Base-by-base conservation (phyloP, 1,139 yeast species). In the Candida tetrigidarum region DNA sequence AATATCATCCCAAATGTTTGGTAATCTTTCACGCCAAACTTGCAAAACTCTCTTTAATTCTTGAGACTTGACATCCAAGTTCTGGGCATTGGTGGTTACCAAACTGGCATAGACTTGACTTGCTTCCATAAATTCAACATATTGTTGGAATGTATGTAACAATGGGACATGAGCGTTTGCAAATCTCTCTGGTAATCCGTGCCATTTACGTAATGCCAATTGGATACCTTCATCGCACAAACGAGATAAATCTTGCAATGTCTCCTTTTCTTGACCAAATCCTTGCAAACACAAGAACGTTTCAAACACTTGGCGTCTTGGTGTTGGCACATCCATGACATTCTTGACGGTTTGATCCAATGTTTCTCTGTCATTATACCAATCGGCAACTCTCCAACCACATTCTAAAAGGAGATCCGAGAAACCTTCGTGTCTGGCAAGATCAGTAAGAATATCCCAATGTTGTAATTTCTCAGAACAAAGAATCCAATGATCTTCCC, bases 371-470 rank as follows among this genome's bases (percentile, higher is more conserved):
- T 95, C 99, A 15, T 96, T 85, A 50, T 86, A 86, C 99, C 99
- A 95, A 59, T 95, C 98, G 6, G 99, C 98, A 40, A 93, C 96
- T 61, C 99, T 78, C 99, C 99, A 95, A 37, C 98, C 99, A 75
- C 99, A 95, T 66, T 95, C 99, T 22, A 95, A 73, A 32, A 95
- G 69, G 53, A 95, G 74, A 60, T 95, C 99, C 0, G 97, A 90
- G 60, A 92, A 95, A 0, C 97, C 97, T 73, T 95, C 99, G 59
- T 95, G 98, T 59, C 93, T 90, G 3, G 99, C 99, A 40, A 95
- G 76, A 58, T 95, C 99, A 0, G 99, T 92, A 50, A 95, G 74
- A 47, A 95, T 86, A 62, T 95, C 99, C 99, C 99, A 95, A 53
- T 93, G 98, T 60, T 95, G 99, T 43, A 95, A 72, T 60, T 95